Conservation (phyloP, 306 rosid genomes). For the Cicer arietinum region DNA sequence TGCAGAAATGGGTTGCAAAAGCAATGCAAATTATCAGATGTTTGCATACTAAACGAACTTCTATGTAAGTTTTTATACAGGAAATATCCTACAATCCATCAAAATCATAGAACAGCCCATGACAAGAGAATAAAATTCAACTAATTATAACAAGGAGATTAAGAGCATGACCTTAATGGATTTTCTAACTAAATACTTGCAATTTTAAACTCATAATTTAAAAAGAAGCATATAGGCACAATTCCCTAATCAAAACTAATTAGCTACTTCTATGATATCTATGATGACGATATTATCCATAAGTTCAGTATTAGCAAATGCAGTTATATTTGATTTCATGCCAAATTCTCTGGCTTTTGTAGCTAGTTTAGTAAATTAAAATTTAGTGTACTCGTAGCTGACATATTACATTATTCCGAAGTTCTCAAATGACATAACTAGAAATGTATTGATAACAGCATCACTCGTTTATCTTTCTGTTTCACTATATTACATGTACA, state of each 20-base stretch:
- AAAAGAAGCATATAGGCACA: constrained; percentile 6
- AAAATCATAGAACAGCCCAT: constrained; percentile 33
- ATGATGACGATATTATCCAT: not conserved
- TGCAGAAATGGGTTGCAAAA: constrained; percentile 50
- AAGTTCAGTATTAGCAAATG: constrained; percentile 17
- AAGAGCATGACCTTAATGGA: constrained; percentile 4
- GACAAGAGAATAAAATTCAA: not conserved
- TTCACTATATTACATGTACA: constrained; percentile 1
- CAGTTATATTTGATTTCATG: constrained; percentile 6
- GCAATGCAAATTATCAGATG: constrained; percentile 30
- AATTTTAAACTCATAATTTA: not conserved
- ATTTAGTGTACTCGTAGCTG: not conserved
- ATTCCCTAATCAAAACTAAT: constrained; percentile 5
- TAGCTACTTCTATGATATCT: not conserved
- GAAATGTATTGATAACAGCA: not conserved
- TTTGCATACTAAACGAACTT: constrained; percentile 33
- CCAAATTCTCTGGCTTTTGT: constrained; percentile 12
- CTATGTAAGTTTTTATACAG: not conserved
- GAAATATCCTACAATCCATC: constrained; percentile 26
- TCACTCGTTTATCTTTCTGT: constrained; percentile 3
- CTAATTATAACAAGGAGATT: constrained; percentile 13
- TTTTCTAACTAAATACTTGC: constrained; percentile 15
- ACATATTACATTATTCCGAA: not conserved
- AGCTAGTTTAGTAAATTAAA: constrained; percentile 13
- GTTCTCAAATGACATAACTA: constrained; percentile 11